Evolutionary conservation across 1,284 basidiomycete genomes (phyloP), one percentile per base, ranked within the genome.

Genomic region (Heterobasidion occidentale): DNA sequence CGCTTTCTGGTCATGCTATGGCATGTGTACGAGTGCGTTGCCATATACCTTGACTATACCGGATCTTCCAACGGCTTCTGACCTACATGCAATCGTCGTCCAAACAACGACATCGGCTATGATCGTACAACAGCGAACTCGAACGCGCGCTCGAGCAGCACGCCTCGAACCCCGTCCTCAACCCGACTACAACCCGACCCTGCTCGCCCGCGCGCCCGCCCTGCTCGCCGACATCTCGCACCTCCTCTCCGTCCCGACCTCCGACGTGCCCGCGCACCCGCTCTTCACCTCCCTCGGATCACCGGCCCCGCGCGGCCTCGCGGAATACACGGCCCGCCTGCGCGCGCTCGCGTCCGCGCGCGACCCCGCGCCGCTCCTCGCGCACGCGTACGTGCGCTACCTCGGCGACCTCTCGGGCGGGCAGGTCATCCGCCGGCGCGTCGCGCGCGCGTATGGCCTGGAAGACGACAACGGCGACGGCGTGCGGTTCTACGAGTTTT

Each of bases 401-500:
- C 79, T 94, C n/a, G 91, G 90, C 56, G 91, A 94, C 69, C 76
- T 93, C 36, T 87, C 83, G 51, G 91, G 91, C 15, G 91, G 92
- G 0, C 91, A 93, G 72, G 76, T 81, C 59, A 86, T 93, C 63
- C 76, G 83, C 35, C 76, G 80, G 45, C 76, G 74, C 46, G 71
- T 91, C 20, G 76, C 77, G 17, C 87, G 87, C 69, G 80, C 85
- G 11, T 92, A 91, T 65, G 77, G 70, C 8, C 75, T 92, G 1
- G 77, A 82, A 56, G 74, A 77, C 46, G 74, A 72, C 34, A 62
- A 65, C n/a, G 75, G 73, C 0, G 59, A 69, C 9, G 89, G 89
- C 0, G 70, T 86, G 36, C 69, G 73, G 36, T 93, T 92, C 70
- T 93, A 91, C 72, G 75, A 78, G 48, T 94, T 93, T 70, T 78